phyloP scores from a whole-genome alignment of 2,329 filamentous ascomycete genomes.

The Parastagonospora avenae region DNA sequence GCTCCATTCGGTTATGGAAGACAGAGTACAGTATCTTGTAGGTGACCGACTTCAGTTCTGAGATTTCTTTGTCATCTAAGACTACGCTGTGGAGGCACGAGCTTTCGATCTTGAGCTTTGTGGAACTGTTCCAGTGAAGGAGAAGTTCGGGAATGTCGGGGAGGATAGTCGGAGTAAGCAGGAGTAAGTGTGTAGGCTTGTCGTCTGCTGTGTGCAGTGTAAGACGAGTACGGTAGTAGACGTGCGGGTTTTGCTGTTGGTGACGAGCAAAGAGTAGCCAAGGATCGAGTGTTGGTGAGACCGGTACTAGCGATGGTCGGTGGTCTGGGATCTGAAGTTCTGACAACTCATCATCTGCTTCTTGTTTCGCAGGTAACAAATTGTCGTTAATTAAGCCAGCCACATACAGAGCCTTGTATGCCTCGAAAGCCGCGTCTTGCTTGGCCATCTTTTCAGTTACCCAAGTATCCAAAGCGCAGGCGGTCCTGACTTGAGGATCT shows the following conservation, averaged over 20 bases:
- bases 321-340: slow-evolving; percentile 33
- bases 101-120: slow-evolving; percentile 21
- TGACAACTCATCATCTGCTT: slow-evolving; percentile 18
- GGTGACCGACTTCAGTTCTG: slow-evolving; percentile 28
- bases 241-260: slow-evolving; percentile 13
- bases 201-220: slow-evolving; percentile 15
- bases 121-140: slow-evolving; percentile 41
- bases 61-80: slow-evolving; percentile 21
- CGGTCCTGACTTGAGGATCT: slow-evolving; percentile 63
- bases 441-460: slow-evolving; percentile 71
- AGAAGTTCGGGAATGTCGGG: slow-evolving; percentile 23
- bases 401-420: slow-evolving; percentile 72
- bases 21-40: slow-evolving; percentile 31
- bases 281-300: slow-evolving; percentile 34
- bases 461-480: slow-evolving; percentile 65
- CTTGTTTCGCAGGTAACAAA: slow-evolving; percentile 66
- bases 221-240: slow-evolving; percentile 28
- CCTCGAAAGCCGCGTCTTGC: slow-evolving; percentile 83
- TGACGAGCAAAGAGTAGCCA: slow-evolving; percentile 28
- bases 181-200: slow-evolving; percentile 22
- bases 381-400: slow-evolving; percentile 78
- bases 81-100: slow-evolving; percentile 13
- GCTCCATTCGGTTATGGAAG: slow-evolving; percentile 24
- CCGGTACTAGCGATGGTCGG: slow-evolving; percentile 31
- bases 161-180: slow-evolving; percentile 27